Evolutionary conservation across 768 basidiomycete species (phyloP).

Genomic region (Rhodotorula diobovata): DNA sequence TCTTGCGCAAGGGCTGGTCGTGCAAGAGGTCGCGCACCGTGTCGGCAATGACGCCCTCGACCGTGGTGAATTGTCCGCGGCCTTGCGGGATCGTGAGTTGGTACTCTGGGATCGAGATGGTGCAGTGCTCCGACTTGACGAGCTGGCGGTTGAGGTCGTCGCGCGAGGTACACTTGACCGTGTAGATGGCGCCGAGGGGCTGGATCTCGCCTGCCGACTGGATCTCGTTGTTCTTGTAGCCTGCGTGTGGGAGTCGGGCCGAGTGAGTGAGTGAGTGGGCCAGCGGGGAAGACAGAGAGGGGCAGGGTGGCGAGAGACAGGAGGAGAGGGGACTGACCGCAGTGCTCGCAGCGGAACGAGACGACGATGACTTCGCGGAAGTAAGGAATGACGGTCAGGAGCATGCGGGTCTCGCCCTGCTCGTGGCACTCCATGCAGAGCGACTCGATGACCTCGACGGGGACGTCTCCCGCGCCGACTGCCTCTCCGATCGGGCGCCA

Average conservation of each 20-base stretch:
- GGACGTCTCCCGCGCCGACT: slow-evolving; percentile 34
- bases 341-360: slow-evolving; percentile 93
- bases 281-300: not conserved
- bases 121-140: slow-evolving; percentile 78
- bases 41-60: slow-evolving; percentile 85
- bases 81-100: slow-evolving; percentile 81
- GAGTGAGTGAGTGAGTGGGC: too few relatives aligned
- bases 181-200: slow-evolving; percentile 79
- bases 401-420: slow-evolving; percentile 82
- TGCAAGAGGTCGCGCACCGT: slow-evolving; percentile 70
- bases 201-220: slow-evolving; percentile 81
- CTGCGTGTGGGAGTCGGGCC: slow-evolving; percentile 3
- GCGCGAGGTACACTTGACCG: slow-evolving; percentile 66
- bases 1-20: slow-evolving; percentile 71
- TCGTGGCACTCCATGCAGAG: slow-evolving; percentile 90
- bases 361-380: slow-evolving; percentile 92
- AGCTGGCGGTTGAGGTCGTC: slow-evolving; percentile 86
- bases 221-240: slow-evolving; percentile 75
- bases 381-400: slow-evolving; percentile 90
- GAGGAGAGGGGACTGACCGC: slow-evolving; percentile 54
- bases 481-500: slow-evolving; percentile 36
- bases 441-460: slow-evolving; percentile 60
- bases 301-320: not conserved
- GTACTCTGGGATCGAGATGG: slow-evolving; percentile 77
- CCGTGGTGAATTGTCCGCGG: slow-evolving; percentile 89